Base-by-base conservation (phyloP, 257 asterid genomes). In the Solanum megistacrolobum region DNA sequence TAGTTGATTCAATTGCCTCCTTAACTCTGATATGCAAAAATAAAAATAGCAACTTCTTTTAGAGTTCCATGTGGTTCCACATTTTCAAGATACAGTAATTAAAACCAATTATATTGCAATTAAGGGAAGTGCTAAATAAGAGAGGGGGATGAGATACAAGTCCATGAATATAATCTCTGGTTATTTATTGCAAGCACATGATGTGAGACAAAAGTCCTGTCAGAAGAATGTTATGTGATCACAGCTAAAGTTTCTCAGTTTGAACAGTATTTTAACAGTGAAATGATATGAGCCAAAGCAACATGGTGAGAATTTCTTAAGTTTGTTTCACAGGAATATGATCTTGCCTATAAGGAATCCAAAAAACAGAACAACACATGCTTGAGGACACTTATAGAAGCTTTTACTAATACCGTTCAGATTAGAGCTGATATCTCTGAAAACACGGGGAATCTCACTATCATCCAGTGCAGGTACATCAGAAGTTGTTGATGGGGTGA, bases 351-450 rank as follows among this genome's bases (percentile, higher is more conserved):
- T 23, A 8, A 29, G 48, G 66, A 79, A 43, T 43, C 20, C 11
- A 52, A 89, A 66, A 41, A 2, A 36, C 9, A 83, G 25, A 85
- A 14, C 7, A 79, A 79, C 39, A 21, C 29, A 38, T 29, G 69
- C 13, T 25, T 32, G 38, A 14, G 41, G n/a, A 85, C 39, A 38
- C 18, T 39, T n/a, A 14, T 12, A 48, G n/a, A 83, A 68, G 23
- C 85, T 73, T 14, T 39, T 85, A 58, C 11, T 48, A 91, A 91
- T 90, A 97, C 99, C 99, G 83, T 89, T 94, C 89, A 96, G 90
- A 86, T 97, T 96, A 43, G 98, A 92, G 94, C 95, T 96, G 92
- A 97, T 97, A 79, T 96, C 99, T 89, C 91, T 91, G 90, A 96
- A 97, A 88, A 92, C 93, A 74, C 89, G 90, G 82, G 98, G 93